These are phyloP conservation scores for Cocos nucifera DNA, from an alignment of 176 grass and related monocot genomes.

Conservation along the genomic window DNA sequence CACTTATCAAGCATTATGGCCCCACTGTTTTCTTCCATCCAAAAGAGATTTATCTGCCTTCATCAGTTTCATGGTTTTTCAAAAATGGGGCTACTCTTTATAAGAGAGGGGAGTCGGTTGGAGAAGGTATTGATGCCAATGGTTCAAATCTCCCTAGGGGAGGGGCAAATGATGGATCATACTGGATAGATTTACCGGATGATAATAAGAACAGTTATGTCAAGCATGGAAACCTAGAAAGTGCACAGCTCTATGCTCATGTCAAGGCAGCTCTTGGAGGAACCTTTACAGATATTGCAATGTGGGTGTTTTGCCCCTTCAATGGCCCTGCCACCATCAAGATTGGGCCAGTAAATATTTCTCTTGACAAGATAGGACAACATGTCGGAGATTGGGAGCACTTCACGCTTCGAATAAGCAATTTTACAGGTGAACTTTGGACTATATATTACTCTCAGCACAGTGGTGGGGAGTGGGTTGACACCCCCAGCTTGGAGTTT, in stretches of 20 bases:
- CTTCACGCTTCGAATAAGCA: conserved; percentile 75
- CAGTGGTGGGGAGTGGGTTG: conserved; percentile 79
- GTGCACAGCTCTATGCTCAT: conserved; percentile 72
- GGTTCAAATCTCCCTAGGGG: conserved; percentile 77
- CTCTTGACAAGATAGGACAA: conserved; percentile 61
- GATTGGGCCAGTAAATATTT: conserved; percentile 45
- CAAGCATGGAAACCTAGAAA: conserved; percentile 76
- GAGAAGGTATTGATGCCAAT: conserved; percentile 47
- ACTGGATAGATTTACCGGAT: conserved; percentile 84
- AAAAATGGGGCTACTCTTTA: conserved; percentile 73
- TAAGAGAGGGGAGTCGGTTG: conserved; percentile 45
- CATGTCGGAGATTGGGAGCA: conserved; percentile 93
- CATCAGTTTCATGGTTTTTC: conserved; percentile 95
- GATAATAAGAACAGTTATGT: conserved; percentile 32
- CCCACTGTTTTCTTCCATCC: conserved; percentile 86
- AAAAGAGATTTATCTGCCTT: conserved; percentile 74
- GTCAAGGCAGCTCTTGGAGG: conserved; percentile 71
- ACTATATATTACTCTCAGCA: conserved; percentile 91
- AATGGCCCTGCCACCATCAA: conserved; percentile 90
- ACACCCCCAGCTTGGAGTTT: conserved; percentile 57
- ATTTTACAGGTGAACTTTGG: conserved; percentile 66
- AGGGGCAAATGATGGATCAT: conserved; percentile 68
- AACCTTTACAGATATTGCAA: conserved; percentile 78
- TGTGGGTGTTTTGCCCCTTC: conserved; percentile 98
- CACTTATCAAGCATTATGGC: conserved; percentile 81